Percentiles rank a stretch among this genome's conserved stretches.
Conservation (phyloP, 1,284 basidiomycete genomes). For the Apiotrichum laibachii region DNA sequence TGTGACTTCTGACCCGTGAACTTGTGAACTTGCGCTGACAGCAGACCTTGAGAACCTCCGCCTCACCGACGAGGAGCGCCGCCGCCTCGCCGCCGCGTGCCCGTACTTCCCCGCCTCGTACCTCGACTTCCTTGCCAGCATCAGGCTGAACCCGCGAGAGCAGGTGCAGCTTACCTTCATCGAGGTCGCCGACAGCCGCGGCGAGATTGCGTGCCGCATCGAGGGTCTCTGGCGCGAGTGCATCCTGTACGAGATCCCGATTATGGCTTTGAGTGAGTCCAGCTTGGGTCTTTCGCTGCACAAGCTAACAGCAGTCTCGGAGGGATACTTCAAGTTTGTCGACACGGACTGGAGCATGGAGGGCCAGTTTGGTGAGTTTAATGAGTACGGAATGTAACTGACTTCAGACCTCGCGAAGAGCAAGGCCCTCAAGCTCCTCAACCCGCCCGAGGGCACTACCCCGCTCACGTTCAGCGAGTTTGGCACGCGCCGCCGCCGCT, state of each 20-base stretch:
- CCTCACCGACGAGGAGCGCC: constrained; percentile 64
- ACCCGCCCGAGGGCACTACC: constrained; percentile 45
- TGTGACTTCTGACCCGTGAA: too few relatives aligned
- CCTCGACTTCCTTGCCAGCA: constrained; percentile 68
- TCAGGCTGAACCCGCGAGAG: constrained; percentile 69
- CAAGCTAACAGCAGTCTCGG: constrained; percentile 31
- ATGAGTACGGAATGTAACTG: constrained; percentile 2
- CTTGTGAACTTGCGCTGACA: too few relatives aligned
- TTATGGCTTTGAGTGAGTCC: constrained; percentile 79
- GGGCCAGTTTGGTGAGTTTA: constrained; percentile 62
- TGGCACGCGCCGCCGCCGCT: constrained; percentile 83
- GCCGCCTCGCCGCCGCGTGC: constrained; percentile 68
- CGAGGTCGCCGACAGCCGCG: constrained; percentile 50
- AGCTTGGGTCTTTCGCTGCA: too few relatives aligned
- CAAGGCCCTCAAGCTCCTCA: constrained; percentile 70
- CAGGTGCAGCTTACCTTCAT: constrained; percentile 74
- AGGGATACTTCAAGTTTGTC: constrained; percentile 60
- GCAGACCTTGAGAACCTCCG: constrained; percentile 66
- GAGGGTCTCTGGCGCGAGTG: constrained; percentile 81
- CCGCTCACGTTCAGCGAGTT: constrained; percentile 86
- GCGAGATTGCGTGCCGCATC: constrained; percentile 71
- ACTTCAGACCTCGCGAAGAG: constrained; percentile 60
- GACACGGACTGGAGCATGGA: constrained; percentile 80
- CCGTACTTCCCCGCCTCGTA: constrained; percentile 74
- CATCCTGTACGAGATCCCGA: constrained; percentile 93